Base-by-base conservation (phyloP, 768 basidiomycete species). In the Dacryopinax spathularia region DNA sequence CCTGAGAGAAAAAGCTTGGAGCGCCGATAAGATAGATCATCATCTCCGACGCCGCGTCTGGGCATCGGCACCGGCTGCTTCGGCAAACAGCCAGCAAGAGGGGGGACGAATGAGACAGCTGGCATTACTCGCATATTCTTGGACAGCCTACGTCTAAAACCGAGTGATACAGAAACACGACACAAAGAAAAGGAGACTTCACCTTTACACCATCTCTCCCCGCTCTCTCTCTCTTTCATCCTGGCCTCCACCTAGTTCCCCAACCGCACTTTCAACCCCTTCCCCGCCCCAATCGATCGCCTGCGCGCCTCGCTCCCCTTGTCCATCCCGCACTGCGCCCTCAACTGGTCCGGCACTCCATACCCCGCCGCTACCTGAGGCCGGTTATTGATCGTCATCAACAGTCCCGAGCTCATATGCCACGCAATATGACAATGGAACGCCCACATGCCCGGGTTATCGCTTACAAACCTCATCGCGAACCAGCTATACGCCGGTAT, bases 381-480 rank as follows among this genome's bases (percentile, higher is more conserved):
- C 64, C 77, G 67, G 56, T 72, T 74, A 64, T 74, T 76, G 60
- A 79, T 68, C 64, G 76, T 76, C 73, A 43, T 74, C 62, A 70
- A 34, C 31, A 79, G 67, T 7, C 78, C 77, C 0, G 75, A 71
- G 0, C 75, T 73, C 74, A 79, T 67, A 67, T 79, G 77, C 73
- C 73, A 78, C 43, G 77, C 75, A 60, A 79, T 77, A 64, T 77
- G 79, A 35, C 81, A 82, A 66, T 81, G 81, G 29, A 81, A 64
- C 60, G 80, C 73, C 80, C 79, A 81, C 3, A 79, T 78, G 1
- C 82, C 82, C 34, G 80, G 69, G 63, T 82, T 82, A 60, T 82
- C 77, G 1, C 81, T 81, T 1, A 68, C 70, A 69, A 82, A 82
- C 0, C 82, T 74, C 63, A 84, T 70, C 18, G 71, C 69, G 31